Percentiles rank a stretch among this genome's conserved stretches.
These are phyloP conservation scores for Phyllosticta citribraziliensis DNA, from an alignment of 2,329 filamentous ascomycete species.

Conservation along the genomic window DNA sequence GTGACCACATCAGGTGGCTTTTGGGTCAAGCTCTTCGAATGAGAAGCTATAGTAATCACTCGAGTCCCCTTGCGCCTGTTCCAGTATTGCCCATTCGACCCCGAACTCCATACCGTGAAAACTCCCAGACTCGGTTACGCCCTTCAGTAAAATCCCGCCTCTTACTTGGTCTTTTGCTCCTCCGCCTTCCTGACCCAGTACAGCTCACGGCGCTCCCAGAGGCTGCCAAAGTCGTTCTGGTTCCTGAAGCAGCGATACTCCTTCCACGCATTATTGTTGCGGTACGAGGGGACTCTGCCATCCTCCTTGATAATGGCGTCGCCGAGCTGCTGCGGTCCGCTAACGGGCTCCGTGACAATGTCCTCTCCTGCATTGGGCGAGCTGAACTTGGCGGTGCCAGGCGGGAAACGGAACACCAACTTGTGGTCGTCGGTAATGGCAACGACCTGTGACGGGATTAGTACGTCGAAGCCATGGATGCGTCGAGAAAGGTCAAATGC, in stretches of 20 bases:
- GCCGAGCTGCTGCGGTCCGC: constrained; percentile 3
- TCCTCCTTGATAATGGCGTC: constrained; percentile 10
- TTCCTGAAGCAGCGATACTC: constrained; percentile 11
- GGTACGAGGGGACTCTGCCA: constrained; percentile 3
- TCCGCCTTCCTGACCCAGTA: constrained; percentile 6
- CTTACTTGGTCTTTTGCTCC: too few relatives aligned
- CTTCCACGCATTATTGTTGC: constrained; percentile 12
- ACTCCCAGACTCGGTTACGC: background rate
- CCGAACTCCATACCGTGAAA: background rate
- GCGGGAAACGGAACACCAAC: background rate
- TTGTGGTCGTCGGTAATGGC: constrained; percentile 5
- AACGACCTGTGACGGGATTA: background rate
- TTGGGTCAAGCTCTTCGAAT: too few relatives aligned
- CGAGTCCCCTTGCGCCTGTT: background rate
- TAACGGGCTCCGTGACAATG: background rate
- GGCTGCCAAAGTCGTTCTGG: constrained; percentile 12
- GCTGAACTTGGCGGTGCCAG: constrained; percentile 1
- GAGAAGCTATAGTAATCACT: background rate
- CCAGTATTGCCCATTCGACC: background rate
- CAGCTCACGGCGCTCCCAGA: constrained; percentile 12
- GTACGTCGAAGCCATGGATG: background rate
- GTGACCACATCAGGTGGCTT: background rate
- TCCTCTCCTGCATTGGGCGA: background rate
- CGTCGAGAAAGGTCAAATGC: background rate
- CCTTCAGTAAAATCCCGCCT: background rate